Percentiles rank a stretch among this genome's conserved stretches.
Evolutionary conservation across 805 yeast species (phyloP).

Genomic region (Metschnikowia drakensbergensis): DNA sequence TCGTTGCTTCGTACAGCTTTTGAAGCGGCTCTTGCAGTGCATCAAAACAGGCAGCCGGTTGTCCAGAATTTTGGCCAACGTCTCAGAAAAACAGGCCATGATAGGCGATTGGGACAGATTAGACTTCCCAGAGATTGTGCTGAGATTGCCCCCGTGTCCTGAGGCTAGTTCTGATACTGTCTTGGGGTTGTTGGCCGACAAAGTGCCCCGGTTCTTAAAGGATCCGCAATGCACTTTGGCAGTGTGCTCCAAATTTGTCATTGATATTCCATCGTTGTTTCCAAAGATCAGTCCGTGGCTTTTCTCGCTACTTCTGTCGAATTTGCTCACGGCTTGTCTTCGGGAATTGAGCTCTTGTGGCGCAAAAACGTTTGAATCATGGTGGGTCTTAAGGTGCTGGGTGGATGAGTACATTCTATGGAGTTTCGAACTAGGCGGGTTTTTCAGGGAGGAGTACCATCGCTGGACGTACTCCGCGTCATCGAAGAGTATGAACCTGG

Average conservation of each 20-base stretch:
- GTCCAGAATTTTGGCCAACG: slow-evolving; percentile 41
- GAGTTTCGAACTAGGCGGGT: slow-evolving; percentile 62
- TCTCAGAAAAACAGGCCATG: slow-evolving; percentile 48
- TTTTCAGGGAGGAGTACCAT: slow-evolving; percentile 33
- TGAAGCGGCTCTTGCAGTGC: slow-evolving; percentile 52
- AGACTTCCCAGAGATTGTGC: slow-evolving; percentile 42
- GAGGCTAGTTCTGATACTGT: slow-evolving; percentile 27
- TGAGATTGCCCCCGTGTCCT: slow-evolving; percentile 52
- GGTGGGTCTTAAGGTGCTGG: slow-evolving; percentile 80
- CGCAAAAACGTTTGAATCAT: slow-evolving; percentile 59
- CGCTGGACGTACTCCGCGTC: slow-evolving; percentile 5
- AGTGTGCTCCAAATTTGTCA: slow-evolving; percentile 26
- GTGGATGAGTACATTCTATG: slow-evolving; percentile 67
- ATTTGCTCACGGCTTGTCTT: slow-evolving; percentile 54
- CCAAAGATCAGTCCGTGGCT: slow-evolving; percentile 51
- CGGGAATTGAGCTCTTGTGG: slow-evolving; percentile 59
- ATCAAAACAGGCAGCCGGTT: slow-evolving; percentile 52
- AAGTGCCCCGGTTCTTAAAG: slow-evolving; percentile 30
- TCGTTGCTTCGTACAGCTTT: slow-evolving; percentile 47
- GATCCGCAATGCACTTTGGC: slow-evolving; percentile 8
- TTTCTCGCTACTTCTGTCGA: slow-evolving; percentile 50
- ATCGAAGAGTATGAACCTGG: slow-evolving; percentile 3
- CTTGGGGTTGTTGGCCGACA: slow-evolving; percentile 31
- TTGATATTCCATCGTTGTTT: slow-evolving; percentile 45
- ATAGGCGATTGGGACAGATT: slow-evolving; percentile 55